phyloP scores from a whole-genome alignment of 163 green algal genomes.

The Scenedesmus sp. region DNA sequence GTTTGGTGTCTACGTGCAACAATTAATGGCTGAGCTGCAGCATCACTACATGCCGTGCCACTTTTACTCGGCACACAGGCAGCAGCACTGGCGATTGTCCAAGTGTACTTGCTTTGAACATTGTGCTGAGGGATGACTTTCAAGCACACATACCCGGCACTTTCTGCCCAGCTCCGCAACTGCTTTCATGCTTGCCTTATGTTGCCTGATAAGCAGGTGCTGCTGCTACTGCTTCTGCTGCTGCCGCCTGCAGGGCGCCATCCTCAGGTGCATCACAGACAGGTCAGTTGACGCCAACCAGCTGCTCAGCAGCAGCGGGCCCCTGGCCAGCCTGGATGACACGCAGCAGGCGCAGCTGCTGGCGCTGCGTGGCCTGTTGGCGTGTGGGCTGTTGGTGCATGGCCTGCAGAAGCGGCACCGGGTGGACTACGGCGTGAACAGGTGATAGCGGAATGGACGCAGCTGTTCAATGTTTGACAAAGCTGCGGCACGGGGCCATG shows the following conservation, averaged over 20 bases:
- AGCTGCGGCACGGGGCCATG: no score
- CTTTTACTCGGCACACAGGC: no score
- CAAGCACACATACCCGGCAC: no score
- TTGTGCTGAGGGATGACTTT: no score
- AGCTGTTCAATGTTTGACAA: neutral
- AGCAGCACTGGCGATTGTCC: no score
- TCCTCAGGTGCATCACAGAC: slow-evolving; percentile 37
- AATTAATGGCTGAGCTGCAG: no score
- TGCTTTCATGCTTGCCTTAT: neutral
- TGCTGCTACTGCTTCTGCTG: neutral
- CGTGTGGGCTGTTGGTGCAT: slow-evolving; percentile 62
- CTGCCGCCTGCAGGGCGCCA: neutral
- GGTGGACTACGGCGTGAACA: slow-evolving; percentile 68
- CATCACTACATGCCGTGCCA: no score
- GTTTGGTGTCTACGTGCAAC: no score
- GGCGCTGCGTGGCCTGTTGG: slow-evolving; percentile 71
- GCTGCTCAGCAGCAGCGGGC: no score
- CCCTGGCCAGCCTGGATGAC: slow-evolving; percentile 16
- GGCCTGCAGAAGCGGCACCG: slow-evolving; percentile 65
- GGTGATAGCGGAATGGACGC: slow-evolving; percentile 33
- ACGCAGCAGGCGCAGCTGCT: slow-evolving; percentile 60
- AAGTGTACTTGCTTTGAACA: no score
- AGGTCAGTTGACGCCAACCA: neutral
- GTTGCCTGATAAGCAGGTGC: neutral
- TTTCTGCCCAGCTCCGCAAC: neutral